Evolutionary conservation across 257 asterid species (phyloP), one percentile per base, ranked within the genome.

Genomic region (Salvia splendens): DNA sequence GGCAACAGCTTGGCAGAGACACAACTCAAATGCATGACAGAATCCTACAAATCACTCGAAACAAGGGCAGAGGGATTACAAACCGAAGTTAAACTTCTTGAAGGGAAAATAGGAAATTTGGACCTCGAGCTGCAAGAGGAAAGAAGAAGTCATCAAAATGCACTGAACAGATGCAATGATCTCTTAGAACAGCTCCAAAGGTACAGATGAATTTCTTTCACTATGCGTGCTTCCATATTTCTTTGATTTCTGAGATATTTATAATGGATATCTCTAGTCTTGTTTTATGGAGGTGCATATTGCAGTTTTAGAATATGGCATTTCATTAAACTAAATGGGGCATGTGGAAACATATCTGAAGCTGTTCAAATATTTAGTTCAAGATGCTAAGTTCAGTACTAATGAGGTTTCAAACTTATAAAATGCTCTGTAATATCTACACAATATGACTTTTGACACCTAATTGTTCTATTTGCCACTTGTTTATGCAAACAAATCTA

Each of bases 11-110:
- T 93, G 82, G 86, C 96, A 54, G 99, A 88, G 81, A 93, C 95
- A 36, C 99, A 93, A 82, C 95, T 93, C 67, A 93, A 88, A 73
- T 93, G 99, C 81, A 93, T 93, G 99, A 94, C 95, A 4, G 97
- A 90, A 73, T 93, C 99, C 3, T 93, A 93, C 82, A 88, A 79
- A 33, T 75, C 87, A 32, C 97, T 90, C 69, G 99, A 90, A 81
- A 67, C 82, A 33, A 86, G 95, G 15, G 83, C 96, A n/a, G 95
- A 81, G 67, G 90, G 84, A 58, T 79, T 90, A 46, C 88, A 90
- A 76, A 75, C 75, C 68, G 96, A 90, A 80, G 80, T 86, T 8
- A 78, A 84, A 77, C 61, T 77, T 61, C 95, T 90, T 30, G 89
- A 62, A 68, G 91, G 73, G 52, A 88, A 79, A 70, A 71, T 85